Percentiles rank a stretch among this genome's conserved stretches.
These are phyloP conservation scores for Raffaelea albimanens DNA, from an alignment of 2,329 filamentous ascomycete genomes.

Conservation along the genomic window DNA sequence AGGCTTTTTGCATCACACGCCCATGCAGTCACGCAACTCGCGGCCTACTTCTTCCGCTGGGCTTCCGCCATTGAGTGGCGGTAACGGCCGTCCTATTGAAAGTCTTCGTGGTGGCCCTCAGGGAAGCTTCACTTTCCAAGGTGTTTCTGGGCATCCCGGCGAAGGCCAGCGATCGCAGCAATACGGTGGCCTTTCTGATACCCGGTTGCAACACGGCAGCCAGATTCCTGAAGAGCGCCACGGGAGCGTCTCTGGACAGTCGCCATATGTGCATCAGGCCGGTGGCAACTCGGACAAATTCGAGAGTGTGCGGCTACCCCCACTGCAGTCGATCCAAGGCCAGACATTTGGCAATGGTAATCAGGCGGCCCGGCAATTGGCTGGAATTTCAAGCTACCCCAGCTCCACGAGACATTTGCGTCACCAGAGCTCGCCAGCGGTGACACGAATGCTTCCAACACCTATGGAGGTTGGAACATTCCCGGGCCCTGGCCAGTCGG, in stretches of 20 bases:
- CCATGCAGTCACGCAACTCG: neutral
- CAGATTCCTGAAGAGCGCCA: neutral
- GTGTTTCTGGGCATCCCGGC: no score
- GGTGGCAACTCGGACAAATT: neutral
- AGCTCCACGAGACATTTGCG: constrained; percentile 1
- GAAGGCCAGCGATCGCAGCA: neutral
- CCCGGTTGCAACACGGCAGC: neutral
- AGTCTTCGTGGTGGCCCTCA: no score
- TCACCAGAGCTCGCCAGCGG: constrained; percentile 9
- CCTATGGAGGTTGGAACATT: constrained; percentile 1
- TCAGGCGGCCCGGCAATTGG: neutral
- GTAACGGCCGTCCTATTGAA: neutral
- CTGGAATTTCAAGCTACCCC: neutral
- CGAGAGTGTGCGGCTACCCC: neutral
- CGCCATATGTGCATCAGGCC: neutral
- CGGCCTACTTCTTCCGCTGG: constrained; percentile 6
- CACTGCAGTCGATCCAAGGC: no score
- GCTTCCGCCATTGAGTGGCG: neutral
- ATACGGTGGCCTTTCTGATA: neutral
- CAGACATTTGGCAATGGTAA: neutral
- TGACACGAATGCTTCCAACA: constrained; percentile 1
- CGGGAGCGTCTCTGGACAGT: neutral
- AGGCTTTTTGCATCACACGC: constrained; percentile 1
- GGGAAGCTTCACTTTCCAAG: no score
- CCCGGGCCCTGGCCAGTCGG: no score